Percentiles rank a stretch among this genome's conserved stretches.
These are phyloP conservation scores for Elsinoe ampelina DNA, from an alignment of 2,329 filamentous ascomycete species.

Conservation along the genomic window DNA sequence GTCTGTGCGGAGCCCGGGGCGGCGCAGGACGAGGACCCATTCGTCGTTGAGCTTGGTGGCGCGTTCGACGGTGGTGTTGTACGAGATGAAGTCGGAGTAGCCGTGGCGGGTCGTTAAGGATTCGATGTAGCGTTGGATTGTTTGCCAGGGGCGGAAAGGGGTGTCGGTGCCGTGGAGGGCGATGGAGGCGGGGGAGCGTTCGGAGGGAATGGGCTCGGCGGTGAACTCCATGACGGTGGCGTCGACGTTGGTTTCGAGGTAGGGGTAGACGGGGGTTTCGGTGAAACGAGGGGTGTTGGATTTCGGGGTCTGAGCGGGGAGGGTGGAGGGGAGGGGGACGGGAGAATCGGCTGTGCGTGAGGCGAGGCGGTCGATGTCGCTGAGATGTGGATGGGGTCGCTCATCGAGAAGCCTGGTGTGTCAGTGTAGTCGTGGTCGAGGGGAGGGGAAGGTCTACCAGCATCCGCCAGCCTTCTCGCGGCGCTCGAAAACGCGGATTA, in stretches of 20 bases:
- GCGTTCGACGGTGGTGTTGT: slow-evolving; percentile 53
- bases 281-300: slow-evolving; percentile 41
- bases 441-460: slow-evolving; percentile 39
- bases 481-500: slow-evolving; percentile 53
- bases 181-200: slow-evolving; percentile 35
- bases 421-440: not conserved
- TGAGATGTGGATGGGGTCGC: slow-evolving; percentile 32
- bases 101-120: slow-evolving; percentile 43
- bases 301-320: slow-evolving; percentile 41
- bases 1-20: slow-evolving; percentile 28
- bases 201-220: slow-evolving; percentile 44
- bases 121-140: slow-evolving; percentile 48
- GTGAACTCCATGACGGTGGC: slow-evolving; percentile 51
- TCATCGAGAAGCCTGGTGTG: slow-evolving; percentile 20
- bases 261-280: slow-evolving; percentile 53
- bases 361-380: slow-evolving; percentile 38
- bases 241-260: slow-evolving; percentile 57
- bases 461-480: slow-evolving; percentile 51
- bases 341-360: slow-evolving; percentile 43
- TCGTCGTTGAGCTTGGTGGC: slow-evolving; percentile 37
- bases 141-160: slow-evolving; percentile 53
- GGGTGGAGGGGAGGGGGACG: slow-evolving; percentile 35
- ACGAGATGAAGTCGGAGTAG: slow-evolving; percentile 45
- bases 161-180: slow-evolving; percentile 46
- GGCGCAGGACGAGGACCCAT: slow-evolving; percentile 18